Evolutionary conservation across 768 basidiomycete species (phyloP).

Genomic region (Amanita muscaria): DNA sequence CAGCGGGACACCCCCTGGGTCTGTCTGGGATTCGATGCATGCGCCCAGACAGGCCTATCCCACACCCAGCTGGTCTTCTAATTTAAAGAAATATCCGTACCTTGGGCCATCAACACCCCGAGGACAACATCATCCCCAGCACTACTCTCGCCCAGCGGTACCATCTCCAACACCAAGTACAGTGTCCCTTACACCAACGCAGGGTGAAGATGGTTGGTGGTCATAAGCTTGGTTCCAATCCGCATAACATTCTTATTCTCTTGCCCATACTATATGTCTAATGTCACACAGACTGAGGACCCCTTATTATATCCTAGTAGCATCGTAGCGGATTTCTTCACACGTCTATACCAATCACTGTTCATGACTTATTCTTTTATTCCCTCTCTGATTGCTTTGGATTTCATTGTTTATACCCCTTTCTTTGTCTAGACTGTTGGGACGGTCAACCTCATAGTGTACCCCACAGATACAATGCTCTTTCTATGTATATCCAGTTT

Average conservation of each 20-base stretch:
- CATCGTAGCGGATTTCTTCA: too few relatives aligned
- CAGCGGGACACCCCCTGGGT: constrained; percentile 40
- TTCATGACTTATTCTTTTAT: not conserved
- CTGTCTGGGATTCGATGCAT: constrained; percentile 70
- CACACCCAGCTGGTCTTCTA: constrained; percentile 7
- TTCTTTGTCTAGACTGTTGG: not conserved
- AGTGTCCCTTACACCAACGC: constrained; percentile 63
- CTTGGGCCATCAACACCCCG: constrained; percentile 30
- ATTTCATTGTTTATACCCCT: not conserved
- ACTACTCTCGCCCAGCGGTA: constrained; percentile 24
- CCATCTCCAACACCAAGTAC: constrained; percentile 73
- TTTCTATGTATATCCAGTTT: constrained; percentile 8
- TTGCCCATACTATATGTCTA: constrained; percentile 4
- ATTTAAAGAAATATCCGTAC: constrained; percentile 24
- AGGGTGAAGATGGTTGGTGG: constrained; percentile 77
- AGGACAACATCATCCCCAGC: constrained; percentile 19
- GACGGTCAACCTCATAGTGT: not conserved
- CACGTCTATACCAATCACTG: too few relatives aligned
- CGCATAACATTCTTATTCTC: not conserved
- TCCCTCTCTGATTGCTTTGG: not conserved
- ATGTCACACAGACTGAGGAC: constrained; percentile 8
- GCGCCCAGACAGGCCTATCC: constrained; percentile 28
- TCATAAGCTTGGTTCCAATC: constrained; percentile 27
- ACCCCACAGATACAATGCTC: not conserved
- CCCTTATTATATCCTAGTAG: too few relatives aligned